These are phyloP conservation scores for Lachancea quebecensis DNA, from an alignment of 805 yeast species.

Conservation along the genomic window DNA sequence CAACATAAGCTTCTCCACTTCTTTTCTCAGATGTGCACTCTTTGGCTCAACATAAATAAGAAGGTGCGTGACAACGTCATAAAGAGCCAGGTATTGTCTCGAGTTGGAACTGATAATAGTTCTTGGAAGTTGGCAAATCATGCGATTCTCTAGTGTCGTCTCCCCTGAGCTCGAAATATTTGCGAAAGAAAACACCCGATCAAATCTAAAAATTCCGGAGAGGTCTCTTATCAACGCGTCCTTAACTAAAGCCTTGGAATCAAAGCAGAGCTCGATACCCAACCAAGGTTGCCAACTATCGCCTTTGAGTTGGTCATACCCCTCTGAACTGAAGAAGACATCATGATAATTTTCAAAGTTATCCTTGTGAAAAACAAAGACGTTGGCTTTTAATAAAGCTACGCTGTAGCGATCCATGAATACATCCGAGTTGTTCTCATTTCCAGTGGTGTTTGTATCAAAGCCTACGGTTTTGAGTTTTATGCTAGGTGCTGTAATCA, in stretches of 20 bases:
- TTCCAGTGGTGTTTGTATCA: conserved; percentile 39
- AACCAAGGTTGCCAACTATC: conserved; percentile 87
- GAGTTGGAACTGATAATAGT: conserved; percentile 67
- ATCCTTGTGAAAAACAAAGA: conserved; percentile 55
- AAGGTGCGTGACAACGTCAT: conserved; percentile 54
- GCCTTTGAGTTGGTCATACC: conserved; percentile 51
- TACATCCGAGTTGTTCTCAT: conserved; percentile 38
- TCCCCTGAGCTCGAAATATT: conserved; percentile 25
- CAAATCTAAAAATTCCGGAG: conserved; percentile 54
- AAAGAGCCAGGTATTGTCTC: conserved; percentile 60
- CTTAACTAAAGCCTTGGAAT: conserved; percentile 40
- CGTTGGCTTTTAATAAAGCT: conserved; percentile 60
- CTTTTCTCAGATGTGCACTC: conserved; percentile 48
- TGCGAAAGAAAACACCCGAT: conserved; percentile 44
- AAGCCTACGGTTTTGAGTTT: conserved; percentile 65
- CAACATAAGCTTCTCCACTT: conserved; percentile 57
- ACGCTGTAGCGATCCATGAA: conserved; percentile 67
- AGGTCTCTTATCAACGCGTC: conserved; percentile 57
- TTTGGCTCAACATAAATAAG: conserved; percentile 71
- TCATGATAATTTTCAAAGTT: conserved; percentile 38
- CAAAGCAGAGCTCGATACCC: conserved; percentile 62
- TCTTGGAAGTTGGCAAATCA: conserved; percentile 62
- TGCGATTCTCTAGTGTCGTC: conserved; percentile 35
- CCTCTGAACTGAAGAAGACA: conserved; percentile 38
- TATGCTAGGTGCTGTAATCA: conserved; percentile 68